Base-by-base conservation (phyloP, 805 yeast genomes). In the Saccharomycopsis schoenii region DNA sequence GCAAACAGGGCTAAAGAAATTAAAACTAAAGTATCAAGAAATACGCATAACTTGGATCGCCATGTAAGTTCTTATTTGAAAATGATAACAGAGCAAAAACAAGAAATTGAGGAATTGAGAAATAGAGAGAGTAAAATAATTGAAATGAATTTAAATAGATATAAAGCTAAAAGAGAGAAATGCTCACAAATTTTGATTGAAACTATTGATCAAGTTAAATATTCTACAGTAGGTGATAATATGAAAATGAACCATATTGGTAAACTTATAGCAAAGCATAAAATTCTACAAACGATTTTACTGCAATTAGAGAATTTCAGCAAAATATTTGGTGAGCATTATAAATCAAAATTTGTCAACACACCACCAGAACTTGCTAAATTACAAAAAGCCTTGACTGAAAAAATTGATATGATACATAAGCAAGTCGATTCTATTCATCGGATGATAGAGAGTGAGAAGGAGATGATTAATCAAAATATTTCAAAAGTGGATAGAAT, bases 1-100 rank as follows among this genome's bases (percentile, higher is more conserved):
- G 97, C 97, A 0, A 84, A 90, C 69, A 76, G 97, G 51, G 97
- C 97, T 15, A 91, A 91, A 69, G 91, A 87, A 66, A 92, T 92
- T 66, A 88, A 88, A 69, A 92, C 97, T 0, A 89, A 88, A 66
- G 76, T 88, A 1, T 77, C 81, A 1, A 73, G 94, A 63, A 91
- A 91, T 69, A 84, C 83, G 64, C 90, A 84, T 58, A 85, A 83
- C 61, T 77, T 91, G 63, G 89, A 86, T 68, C 76, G 93, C 52
- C 97, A 89, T 72, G 92, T 90, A 54, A 90, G 94, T 0, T 85
- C 92, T 2, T 91, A 90, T 68, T 74, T 89, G 68, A 85, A 85
- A 72, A 86, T 88, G 86, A 90, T 90, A 42, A 83, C 91, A 1
- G 91, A 88, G 67, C 96, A 88, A 68, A 83, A 83, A 66, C 80